phyloP scores from a whole-genome alignment of 768 basidiomycete species.

The Kwoniella sp. region DNA sequence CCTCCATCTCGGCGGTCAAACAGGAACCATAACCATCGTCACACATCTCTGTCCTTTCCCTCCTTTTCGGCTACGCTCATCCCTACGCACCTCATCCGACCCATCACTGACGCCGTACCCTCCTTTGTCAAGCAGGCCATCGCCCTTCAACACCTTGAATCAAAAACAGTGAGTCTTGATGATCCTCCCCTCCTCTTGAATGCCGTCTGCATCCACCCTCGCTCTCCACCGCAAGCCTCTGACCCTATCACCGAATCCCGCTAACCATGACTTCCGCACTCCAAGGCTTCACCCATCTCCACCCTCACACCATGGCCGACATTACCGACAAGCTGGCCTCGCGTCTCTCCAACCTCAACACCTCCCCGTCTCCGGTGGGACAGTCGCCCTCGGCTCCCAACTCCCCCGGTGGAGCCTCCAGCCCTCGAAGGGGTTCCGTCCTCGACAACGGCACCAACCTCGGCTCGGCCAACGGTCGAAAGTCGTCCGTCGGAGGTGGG shows the following conservation, averaged over 20 bases:
- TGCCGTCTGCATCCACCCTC: not conserved
- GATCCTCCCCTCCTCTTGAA: not conserved
- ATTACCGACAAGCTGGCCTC: slow-evolving; percentile 8
- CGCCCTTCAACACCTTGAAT: not conserved
- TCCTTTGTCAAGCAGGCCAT: no score
- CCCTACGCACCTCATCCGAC: no score
- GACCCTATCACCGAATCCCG: not conserved
- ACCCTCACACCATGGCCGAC: slow-evolving; percentile 4
- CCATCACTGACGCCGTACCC: no score
- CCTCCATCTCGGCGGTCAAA: no score
- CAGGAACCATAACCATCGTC: no score
- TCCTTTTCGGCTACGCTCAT: no score
- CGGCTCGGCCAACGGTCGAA: slow-evolving; percentile 31
- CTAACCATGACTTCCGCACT: slow-evolving; percentile 11
- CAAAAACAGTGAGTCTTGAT: not conserved
- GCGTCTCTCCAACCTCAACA: slow-evolving; percentile 8
- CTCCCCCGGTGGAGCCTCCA: slow-evolving; percentile 1
- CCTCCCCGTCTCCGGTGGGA: slow-evolving; percentile 2
- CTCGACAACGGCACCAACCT: slow-evolving; percentile 43
- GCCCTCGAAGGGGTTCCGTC: slow-evolving; percentile 12
- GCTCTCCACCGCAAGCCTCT: not conserved
- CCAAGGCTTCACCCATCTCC: slow-evolving; percentile 5
- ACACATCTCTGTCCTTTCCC: no score
- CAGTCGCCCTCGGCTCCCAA: slow-evolving; percentile 6
- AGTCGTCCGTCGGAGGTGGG: slow-evolving; percentile 18